Percentiles rank a stretch among this genome's conserved stretches.
Evolutionary conservation across 2,329 filamentous ascomycete genomes (phyloP).

Genomic region (Zarea fungicola): DNA sequence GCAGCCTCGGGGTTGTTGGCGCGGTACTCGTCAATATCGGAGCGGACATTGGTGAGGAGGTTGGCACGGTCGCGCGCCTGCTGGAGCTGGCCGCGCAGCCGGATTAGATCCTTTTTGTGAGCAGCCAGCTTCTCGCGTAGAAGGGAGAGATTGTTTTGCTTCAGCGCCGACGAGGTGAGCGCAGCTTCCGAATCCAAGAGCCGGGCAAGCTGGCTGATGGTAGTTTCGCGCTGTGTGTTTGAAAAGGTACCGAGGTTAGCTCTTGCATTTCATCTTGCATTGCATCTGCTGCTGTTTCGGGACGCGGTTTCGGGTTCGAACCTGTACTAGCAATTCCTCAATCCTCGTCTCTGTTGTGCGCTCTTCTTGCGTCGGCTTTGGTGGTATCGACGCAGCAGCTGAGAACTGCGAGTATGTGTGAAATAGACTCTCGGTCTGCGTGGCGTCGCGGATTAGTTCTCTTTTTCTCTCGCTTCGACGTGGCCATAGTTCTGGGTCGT

Average conservation of each 20-base stretch:
- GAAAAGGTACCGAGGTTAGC: slow-evolving; percentile 8
- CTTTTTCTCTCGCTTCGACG: slow-evolving; percentile 18
- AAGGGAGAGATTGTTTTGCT: slow-evolving; percentile 90
- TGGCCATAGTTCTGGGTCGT: too few relatives aligned
- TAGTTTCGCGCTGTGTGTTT: slow-evolving; percentile 64
- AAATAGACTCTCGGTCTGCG: slow-evolving; percentile 75
- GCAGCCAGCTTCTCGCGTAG: slow-evolving; percentile 86
- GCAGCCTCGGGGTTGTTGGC: slow-evolving; percentile 78
- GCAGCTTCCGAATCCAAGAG: slow-evolving; percentile 89
- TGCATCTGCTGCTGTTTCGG: background rate
- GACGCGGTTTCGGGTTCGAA: slow-evolving; percentile 25
- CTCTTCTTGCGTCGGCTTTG: slow-evolving; percentile 83
- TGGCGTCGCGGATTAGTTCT: background rate
- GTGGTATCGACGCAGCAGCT: slow-evolving; percentile 69
- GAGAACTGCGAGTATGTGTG: slow-evolving; percentile 90
- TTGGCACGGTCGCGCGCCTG: slow-evolving; percentile 84
- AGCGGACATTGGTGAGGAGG: slow-evolving; percentile 82
- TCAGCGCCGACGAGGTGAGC: slow-evolving; percentile 84
- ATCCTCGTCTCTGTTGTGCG: slow-evolving; percentile 72
- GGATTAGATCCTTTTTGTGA: slow-evolving; percentile 75
- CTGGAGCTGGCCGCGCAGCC: slow-evolving; percentile 66
- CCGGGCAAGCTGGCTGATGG: slow-evolving; percentile 76
- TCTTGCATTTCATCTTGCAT: slow-evolving; percentile 1
- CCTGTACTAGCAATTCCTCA: slow-evolving; percentile 78
- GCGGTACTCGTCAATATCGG: slow-evolving; percentile 87